Base-by-base conservation (phyloP, 768 basidiomycete species). In the Plicaturopsis crispa region DNA sequence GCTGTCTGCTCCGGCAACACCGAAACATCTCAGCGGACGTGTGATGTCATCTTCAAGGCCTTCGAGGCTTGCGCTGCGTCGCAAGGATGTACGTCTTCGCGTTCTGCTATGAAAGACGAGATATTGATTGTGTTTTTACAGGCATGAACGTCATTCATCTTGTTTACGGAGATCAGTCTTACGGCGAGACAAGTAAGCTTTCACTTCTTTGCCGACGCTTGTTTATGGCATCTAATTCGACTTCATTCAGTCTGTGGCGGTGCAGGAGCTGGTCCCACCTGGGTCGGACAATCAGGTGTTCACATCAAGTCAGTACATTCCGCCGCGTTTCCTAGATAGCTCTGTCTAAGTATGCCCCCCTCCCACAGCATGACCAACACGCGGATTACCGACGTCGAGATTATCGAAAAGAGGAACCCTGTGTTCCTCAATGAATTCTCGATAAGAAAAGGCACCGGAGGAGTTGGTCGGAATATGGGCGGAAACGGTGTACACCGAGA, bases 401-500 rank as follows among this genome's bases (percentile, higher is more conserved):
- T 24, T 28, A 19, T 41, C 8, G 40, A 41, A 24, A 19, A 24
- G n/a, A 19, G 40, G 13, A 35, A 30, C 19, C 40, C 40, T 4
- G 24, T 36, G 10, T 21, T 41, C 10, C 14, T 41, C 7, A 33
- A 28, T n/a, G 34, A 36, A 16, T 41, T 41, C 19, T 17, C 22
- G 6, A 35, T 41, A 11, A 12, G 40, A 12, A 4, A 13, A n/a
- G 23, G 24, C 12, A 30, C 34, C 1, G 40, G 40, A 28, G 40
- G 40, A 4, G 16, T 14, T 21, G 26, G 33, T 21, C 5, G 17
- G 4, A 20, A 36, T 19, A 6, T 17, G 18, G 40, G 35, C 22
- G 40, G 35, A 16, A 34, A 41, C 23, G 40, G 40, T 17, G 33
- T 33, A 14, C 18, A 31, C 17, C 33, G 40, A 18, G 24, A 41